These are phyloP conservation scores for Aspergillus phoenicis DNA, from an alignment of 2,329 filamentous ascomycete genomes.

Conservation along the genomic window DNA sequence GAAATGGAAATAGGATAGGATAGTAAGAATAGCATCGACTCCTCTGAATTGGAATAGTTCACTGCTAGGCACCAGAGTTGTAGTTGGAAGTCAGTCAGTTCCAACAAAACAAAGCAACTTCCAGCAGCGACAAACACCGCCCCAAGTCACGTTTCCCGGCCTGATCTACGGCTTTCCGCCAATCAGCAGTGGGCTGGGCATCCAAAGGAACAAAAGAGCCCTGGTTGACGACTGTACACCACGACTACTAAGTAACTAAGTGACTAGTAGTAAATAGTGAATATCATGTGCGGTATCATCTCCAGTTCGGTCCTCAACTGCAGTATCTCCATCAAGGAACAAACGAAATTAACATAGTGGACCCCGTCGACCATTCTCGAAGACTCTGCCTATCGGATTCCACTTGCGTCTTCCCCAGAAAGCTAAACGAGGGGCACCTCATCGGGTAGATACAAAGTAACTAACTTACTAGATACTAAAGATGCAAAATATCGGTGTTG, in stretches of 20 bases:
- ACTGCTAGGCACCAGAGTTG: background rate
- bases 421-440: slow-evolving; percentile 12
- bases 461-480: too few species aligned
- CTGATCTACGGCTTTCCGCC: background rate
- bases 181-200: background rate
- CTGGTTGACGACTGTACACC: background rate
- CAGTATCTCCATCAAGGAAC: background rate
- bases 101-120: background rate
- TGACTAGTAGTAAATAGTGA: background rate
- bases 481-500: slow-evolving; percentile 12
- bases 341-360: slow-evolving; percentile 12
- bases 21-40: background rate
- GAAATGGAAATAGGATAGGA: background rate
- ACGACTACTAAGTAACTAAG: background rate
- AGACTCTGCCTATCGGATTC: slow-evolving; percentile 17
- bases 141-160: background rate
- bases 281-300: too few species aligned
- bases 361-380: slow-evolving; percentile 10
- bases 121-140: background rate
- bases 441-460: slow-evolving; percentile 1
- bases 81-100: background rate
- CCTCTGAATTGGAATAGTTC: background rate
- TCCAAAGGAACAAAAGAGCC: slow-evolving; percentile 4
- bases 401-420: slow-evolving; percentile 16
- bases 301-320: too few species aligned